A percentile compares a stretch with the other conserved stretches of the same genome.
These are phyloP conservation scores for Xylariaceae sp. DNA, from an alignment of 2,329 filamentous ascomycete species.

Conservation along the genomic window DNA sequence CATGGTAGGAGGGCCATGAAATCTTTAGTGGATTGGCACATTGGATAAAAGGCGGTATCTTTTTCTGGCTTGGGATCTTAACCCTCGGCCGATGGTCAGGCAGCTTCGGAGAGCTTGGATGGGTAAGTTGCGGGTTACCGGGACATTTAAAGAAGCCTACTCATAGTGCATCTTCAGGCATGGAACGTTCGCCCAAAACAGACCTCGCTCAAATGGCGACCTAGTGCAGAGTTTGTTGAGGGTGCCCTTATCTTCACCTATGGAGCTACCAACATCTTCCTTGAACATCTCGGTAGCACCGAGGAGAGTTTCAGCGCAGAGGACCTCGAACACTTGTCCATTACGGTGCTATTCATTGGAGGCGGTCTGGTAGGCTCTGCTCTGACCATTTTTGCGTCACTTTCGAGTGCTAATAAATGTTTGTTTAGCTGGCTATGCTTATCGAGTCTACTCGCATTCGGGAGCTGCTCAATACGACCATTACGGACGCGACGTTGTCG, in stretches of 20 bases:
- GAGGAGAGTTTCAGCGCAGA: slow-evolving; percentile 70
- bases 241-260: slow-evolving; percentile 89
- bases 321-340: slow-evolving; percentile 89
- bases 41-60: slow-evolving; percentile 91
- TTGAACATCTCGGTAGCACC: slow-evolving; percentile 79
- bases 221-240: slow-evolving; percentile 85
- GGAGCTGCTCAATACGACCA: slow-evolving; percentile 59
- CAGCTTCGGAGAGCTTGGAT: slow-evolving; percentile 84
- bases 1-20: slow-evolving; percentile 57
- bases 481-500: slow-evolving; percentile 36
- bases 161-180: slow-evolving; percentile 43
- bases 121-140: slow-evolving; percentile 49
- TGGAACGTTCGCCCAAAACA: slow-evolving; percentile 79
- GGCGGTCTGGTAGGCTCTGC: slow-evolving; percentile 70
- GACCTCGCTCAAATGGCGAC: slow-evolving; percentile 61
- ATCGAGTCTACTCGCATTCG: slow-evolving; percentile 73
- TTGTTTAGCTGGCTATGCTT: slow-evolving; percentile 57
- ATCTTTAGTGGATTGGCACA: slow-evolving; percentile 88
- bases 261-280: slow-evolving; percentile 83
- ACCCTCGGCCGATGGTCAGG: slow-evolving; percentile 89
- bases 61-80: slow-evolving; percentile 88
- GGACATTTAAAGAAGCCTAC: too few species aligned
- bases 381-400: not conserved
- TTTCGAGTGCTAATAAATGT: slow-evolving; percentile 1
- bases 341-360: slow-evolving; percentile 90